Evolutionary conservation across 768 basidiomycete species (phyloP), one percentile per base, ranked within the genome.

Genomic region (Mycena epipterygia): DNA sequence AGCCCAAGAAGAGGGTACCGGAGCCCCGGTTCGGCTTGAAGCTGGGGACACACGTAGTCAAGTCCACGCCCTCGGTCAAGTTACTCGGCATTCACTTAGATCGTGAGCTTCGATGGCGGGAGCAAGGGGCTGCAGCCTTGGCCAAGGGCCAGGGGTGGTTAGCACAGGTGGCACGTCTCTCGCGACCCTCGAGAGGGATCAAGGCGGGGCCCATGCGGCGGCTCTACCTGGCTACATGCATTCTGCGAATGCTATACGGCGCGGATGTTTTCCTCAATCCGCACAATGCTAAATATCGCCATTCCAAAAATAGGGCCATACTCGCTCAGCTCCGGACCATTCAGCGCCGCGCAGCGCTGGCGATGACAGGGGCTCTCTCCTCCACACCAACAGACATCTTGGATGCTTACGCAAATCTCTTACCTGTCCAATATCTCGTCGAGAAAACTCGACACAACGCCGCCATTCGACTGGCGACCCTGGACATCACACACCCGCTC

Each of bases 11-110:
- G 37, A 19, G 7, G 21, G 51, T 66, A 9, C 73, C 65, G 1
- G n/a, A 17, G 7, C 56, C 58, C 4, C 21, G 57, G 0, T 35
- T 33, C 19, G 16, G 29, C 17, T 59, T 75, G 12, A 17, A 27
- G 29, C 68, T 80, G 3, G 53, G 55, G 3, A 33, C 41, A 2
- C 39, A 74, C 33, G 52, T 48, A n/a, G 76, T 81, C 53, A 39
- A 65, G n/a, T 70, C 79, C 6, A n/a, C 58, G 13, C 29, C 21
- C 8, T 39, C 63, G 1, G 68, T 75, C 60, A 79, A 76, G 39
- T 79, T 80, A 61, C 75, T 84, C 0, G 83, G 82, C 0, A 67
- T 84, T 0, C 76, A 74, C 35, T 74, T 81, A 42, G 81, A 84
- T 71, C 53, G 75, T 1, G 73, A 75, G 49, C 68, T 84, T 3